Evolutionary conservation across 2,329 filamentous ascomycete species (phyloP), one percentile per base, ranked within the genome.

Genomic region (Trichoderma arundinaceum): DNA sequence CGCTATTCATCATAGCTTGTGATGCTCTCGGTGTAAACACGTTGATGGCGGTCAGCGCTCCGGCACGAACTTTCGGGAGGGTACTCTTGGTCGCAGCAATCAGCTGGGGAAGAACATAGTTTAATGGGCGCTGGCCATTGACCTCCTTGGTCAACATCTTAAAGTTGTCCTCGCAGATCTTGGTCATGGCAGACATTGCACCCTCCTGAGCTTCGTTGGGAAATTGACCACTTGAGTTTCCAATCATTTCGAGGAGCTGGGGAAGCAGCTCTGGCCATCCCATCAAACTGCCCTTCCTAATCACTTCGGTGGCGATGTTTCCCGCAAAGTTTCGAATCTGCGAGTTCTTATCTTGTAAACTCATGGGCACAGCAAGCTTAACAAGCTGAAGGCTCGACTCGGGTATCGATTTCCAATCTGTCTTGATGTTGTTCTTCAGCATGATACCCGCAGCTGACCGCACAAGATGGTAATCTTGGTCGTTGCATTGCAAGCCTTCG

Each of bases 101-200:
- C 67, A 99, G 85, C 78, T 96, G 94, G 10, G 95, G 95, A 57
- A 98, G 89, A 52, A 99, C 88, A 72, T 93, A 90, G 75, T 91
- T 90, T 67, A 98, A 86, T 1, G 95, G 95, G 65, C 93, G 86
- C 77, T 97, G 90, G 67, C 93, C 92, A 74, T 93, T 89, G 76
- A 96, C 92, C 69, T 97, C 92, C 72, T 90, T 89, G 78, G 96
- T 92, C 62, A 99, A 82, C 66, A 92, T 84, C 75, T 91, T 92
- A 74, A 88, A 89, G 80, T 96, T 97, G 79, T 99, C 95, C 79
- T 99, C 95, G 79, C 95, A 99, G 68, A 99, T 94, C 82, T 98
- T 98, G 76, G 90, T 83, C 77, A 99, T 83, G 54, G 95, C 94
- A 56, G 91, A 88, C 91, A 98, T 97, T 71, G 92, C 94, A 68